Evolutionary conservation across 257 asterid species (phyloP).

Genomic region (Solanum paucissectum): DNA sequence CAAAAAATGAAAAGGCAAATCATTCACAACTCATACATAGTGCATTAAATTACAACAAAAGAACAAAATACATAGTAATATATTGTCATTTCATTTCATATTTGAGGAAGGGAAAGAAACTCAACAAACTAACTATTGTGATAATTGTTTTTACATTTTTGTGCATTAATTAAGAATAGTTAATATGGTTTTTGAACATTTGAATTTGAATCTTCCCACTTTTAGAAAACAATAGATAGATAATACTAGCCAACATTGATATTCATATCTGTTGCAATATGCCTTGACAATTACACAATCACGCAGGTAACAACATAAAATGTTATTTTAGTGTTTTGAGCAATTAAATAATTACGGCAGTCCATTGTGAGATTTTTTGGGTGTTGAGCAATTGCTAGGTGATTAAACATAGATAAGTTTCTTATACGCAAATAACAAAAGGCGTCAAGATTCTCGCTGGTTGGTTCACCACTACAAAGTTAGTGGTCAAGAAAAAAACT

Average conservation of each 20-base stretch:
- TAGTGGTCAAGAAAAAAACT: too few relatives aligned
- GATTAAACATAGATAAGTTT: too few relatives aligned
- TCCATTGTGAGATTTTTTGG: background rate
- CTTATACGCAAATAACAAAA: too few relatives aligned
- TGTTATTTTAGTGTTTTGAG: too few relatives aligned
- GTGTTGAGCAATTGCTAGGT: too few relatives aligned
- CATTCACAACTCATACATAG: background rate
- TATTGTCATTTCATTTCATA: background rate
- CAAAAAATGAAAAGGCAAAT: too few relatives aligned
- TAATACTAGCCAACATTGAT: background rate
- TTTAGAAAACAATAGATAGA: too few relatives aligned
- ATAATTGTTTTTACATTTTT: background rate
- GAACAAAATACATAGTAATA: background rate
- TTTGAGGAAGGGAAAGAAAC: background rate
- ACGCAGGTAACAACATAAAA: too few relatives aligned
- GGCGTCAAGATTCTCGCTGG: too few relatives aligned
- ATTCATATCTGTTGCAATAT: background rate
- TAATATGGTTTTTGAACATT: background rate
- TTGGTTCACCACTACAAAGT: too few relatives aligned
- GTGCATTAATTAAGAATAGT: background rate
- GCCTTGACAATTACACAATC: too few relatives aligned
- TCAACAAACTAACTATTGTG: background rate
- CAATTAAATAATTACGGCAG: fast-evolving
- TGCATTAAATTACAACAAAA: background rate
- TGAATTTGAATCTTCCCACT: background rate